A percentile compares a stretch with the other conserved stretches of the same genome.
phyloP scores from a whole-genome alignment of 495 filamentous ascomycete species.

The Xylaria grammica region DNA sequence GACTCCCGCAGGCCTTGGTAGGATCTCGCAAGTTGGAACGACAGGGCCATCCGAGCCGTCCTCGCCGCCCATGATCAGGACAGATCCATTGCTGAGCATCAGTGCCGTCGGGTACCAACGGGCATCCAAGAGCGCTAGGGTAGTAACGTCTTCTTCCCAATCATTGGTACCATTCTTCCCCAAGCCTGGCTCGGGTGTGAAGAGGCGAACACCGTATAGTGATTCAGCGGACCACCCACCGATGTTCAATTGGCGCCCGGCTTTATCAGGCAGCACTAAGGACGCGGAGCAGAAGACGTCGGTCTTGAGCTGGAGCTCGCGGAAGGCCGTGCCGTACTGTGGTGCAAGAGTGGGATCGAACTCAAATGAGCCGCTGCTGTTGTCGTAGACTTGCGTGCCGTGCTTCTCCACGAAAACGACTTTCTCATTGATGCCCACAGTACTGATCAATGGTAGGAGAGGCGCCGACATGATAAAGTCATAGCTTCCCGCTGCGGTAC shows the following conservation, averaged over 20 bases:
- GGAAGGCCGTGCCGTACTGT: conserved; percentile 49
- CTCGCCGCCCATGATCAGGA: conserved; percentile 56
- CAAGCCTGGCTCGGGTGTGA: conserved; percentile 53
- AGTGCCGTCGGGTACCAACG: conserved; percentile 59
- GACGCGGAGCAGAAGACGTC: conserved; percentile 56
- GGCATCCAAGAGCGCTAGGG: conserved; percentile 44
- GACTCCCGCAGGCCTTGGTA: conserved; percentile 40
- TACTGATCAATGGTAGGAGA: conserved; percentile 51
- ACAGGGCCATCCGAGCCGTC: conserved; percentile 50
- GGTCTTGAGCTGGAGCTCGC: conserved; percentile 51
- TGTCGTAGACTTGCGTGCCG: conserved; percentile 45
- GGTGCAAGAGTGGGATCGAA: conserved; percentile 46
- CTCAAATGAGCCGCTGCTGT: conserved; percentile 56
- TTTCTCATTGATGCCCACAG: conserved; percentile 50
- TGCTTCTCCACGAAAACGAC: conserved; percentile 54
- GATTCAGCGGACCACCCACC: conserved; percentile 55
- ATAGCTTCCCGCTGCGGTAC: conserved; percentile 48
- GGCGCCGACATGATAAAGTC: conserved; percentile 53
- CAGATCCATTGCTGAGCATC: conserved; percentile 55
- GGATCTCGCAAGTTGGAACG: conserved; percentile 50
- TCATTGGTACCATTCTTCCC: conserved; percentile 51
- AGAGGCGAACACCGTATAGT: conserved; percentile 53
- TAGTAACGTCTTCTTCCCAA: conserved; percentile 54
- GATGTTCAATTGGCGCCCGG: conserved; percentile 52
- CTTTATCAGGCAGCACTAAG: conserved; percentile 53